A percentile compares a stretch with the other conserved stretches of the same genome.
These are phyloP conservation scores for Euphorbia lathyris DNA, from an alignment of 345 rosid genomes.

Conservation along the genomic window DNA sequence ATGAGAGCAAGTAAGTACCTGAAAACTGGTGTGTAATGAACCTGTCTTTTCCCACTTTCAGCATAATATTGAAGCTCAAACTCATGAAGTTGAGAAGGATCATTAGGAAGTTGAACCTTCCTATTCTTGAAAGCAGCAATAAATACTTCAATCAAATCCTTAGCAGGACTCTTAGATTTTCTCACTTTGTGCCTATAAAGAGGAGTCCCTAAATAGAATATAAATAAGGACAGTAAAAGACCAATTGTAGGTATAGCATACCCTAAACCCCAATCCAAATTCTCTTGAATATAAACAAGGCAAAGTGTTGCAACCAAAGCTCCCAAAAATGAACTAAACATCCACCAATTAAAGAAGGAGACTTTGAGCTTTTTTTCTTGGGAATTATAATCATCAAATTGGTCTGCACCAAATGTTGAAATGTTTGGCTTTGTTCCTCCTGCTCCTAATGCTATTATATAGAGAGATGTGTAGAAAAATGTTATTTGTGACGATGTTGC, in stretches of 20 bases:
- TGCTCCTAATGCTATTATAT: constrained; percentile 74
- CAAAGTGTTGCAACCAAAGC: constrained; percentile 70
- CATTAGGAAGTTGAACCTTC: constrained; percentile 48
- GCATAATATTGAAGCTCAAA: constrained; percentile 49
- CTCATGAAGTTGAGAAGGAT: constrained; percentile 58
- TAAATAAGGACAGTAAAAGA: constrained; percentile 53
- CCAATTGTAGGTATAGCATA: constrained; percentile 82
- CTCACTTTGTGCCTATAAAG: constrained; percentile 69
- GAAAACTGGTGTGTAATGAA: constrained; percentile 60
- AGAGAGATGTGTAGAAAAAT: constrained; percentile 72
- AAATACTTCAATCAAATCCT: constrained; percentile 54
- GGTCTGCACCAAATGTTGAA: constrained; percentile 96
- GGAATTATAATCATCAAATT: constrained; percentile 64
- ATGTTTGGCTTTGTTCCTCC: constrained; percentile 95
- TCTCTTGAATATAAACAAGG: constrained; percentile 88
- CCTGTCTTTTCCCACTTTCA: constrained; percentile 54
- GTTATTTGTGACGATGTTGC: constrained; percentile 60
- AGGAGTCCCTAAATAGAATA: constrained; percentile 83
- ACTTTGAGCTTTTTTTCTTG: constrained; percentile 61
- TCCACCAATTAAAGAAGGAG: constrained; percentile 97
- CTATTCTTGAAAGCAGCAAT: constrained; percentile 55
- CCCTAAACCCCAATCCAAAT: constrained; percentile 86
- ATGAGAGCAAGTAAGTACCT: constrained; percentile 32
- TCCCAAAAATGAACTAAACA: constrained; percentile 84
- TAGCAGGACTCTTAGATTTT: constrained; percentile 58